A percentile compares a stretch with the other conserved stretches of the same genome.
These are phyloP conservation scores for Globisporangium polare DNA, from an alignment of 352 stramenopile genomes.

Conservation along the genomic window DNA sequence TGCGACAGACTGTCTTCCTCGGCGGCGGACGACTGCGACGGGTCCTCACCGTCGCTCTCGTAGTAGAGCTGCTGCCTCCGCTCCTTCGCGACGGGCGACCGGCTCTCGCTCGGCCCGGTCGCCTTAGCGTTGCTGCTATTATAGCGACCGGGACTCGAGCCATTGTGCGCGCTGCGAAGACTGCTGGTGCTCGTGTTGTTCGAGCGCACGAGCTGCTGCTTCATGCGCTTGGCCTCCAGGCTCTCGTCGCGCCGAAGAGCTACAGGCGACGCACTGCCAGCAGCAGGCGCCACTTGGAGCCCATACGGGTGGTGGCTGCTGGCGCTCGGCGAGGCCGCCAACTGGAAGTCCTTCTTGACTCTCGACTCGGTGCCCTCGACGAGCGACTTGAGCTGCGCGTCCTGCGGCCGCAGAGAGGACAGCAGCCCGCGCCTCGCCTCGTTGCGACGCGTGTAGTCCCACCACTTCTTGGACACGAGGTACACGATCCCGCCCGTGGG, in stretches of 20 bases:
- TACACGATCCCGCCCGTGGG: slow-evolving; percentile 40
- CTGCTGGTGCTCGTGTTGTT: slow-evolving; percentile 17
- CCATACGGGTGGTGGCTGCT: slow-evolving; percentile 1
- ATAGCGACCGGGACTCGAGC: neutral
- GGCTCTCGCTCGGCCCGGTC: neutral
- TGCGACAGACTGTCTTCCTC: slow-evolving; percentile 29
- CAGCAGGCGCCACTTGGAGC: neutral
- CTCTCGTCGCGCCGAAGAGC: slow-evolving; percentile 10
- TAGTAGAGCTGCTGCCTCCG: slow-evolving; percentile 3
- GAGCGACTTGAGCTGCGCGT: slow-evolving; percentile 41
- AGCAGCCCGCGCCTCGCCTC: slow-evolving; percentile 44
- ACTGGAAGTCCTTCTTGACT: slow-evolving; percentile 31
- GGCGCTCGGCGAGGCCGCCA: neutral
- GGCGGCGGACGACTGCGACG: slow-evolving; percentile 1
- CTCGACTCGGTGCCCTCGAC: slow-evolving; percentile 36
- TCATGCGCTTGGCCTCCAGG: slow-evolving; percentile 8
- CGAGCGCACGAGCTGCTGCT: slow-evolving; percentile 5
- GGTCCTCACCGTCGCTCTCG: slow-evolving; percentile 10
- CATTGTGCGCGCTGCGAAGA: slow-evolving; percentile 10
- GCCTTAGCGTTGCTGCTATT: neutral
- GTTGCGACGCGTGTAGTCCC: slow-evolving; percentile 49
- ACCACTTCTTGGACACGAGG: slow-evolving; percentile 47
- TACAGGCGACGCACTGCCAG: neutral
- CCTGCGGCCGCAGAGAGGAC: slow-evolving; percentile 42
- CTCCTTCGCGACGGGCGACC: slow-evolving; percentile 4